Conservation (phyloP, 345 rosid genomes). For the Arabis hirsuta region DNA sequence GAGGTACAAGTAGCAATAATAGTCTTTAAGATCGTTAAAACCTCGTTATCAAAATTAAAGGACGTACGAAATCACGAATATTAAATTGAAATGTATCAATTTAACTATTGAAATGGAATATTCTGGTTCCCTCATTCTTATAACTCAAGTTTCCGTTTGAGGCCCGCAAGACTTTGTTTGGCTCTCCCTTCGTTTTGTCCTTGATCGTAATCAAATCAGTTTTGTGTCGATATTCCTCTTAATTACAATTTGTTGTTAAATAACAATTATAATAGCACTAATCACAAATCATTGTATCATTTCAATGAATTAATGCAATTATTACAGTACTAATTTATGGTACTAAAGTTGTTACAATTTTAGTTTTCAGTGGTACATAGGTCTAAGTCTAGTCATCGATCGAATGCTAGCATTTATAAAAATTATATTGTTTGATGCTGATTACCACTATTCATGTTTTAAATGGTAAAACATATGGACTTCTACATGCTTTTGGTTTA, state of each 20-base stretch:
- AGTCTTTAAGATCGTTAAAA: conserved; percentile 40
- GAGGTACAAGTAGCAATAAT: conserved; percentile 19
- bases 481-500: neutral
- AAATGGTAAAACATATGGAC: neutral
- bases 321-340: no score
- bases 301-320: no score
- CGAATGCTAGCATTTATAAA: neutral
- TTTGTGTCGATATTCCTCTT: neutral
- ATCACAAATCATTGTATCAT: no score
- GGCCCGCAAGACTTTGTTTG: conserved; percentile 42
- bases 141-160: conserved; percentile 38
- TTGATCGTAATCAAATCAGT: conserved; percentile 21
- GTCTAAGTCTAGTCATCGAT: neutral
- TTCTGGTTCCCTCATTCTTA: conserved; percentile 30
- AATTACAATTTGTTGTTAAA: neutral
- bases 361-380: neutral
- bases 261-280: no score
- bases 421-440: neutral
- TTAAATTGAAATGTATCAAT: conserved; percentile 21
- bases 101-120: conserved; percentile 17
- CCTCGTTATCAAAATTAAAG: conserved; percentile 42
- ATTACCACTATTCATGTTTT: neutral
- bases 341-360: neutral
- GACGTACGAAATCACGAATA: conserved; percentile 27
- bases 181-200: conserved; percentile 16